Evolutionary conservation across 1,284 basidiomycete genomes (phyloP), one percentile per base, ranked within the genome.

Genomic region (Ustilago lituana): DNA sequence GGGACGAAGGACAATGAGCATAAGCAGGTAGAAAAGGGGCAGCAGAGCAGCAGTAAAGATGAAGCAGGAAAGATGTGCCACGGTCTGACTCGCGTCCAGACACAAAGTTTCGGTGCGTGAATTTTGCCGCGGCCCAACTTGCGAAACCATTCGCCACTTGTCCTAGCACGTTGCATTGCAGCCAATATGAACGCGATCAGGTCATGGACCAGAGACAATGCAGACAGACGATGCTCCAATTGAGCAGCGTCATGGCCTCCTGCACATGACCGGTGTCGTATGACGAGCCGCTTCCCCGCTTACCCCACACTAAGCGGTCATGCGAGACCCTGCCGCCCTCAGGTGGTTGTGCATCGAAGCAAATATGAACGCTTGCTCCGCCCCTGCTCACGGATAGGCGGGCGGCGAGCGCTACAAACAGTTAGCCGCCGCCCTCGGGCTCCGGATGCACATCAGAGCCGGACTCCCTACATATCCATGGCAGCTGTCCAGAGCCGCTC

Each of bases 121-220:
- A 51, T 46, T 41, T 51, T 35, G 52, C 59, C 59, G 59, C 59
- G 59, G 59, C 26, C 27, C 47, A 32, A 55, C 59, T 49, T 24
- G 35, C 17, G 11, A 23, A 43, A 52, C 31, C 51, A 23, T 35
- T 39, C 48, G 46, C 48, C 32, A 48, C 48, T n/a, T n/a, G 7
- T 29, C 27, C 27, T 7, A 12, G 12, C 27, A 29, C 6, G 29
- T 32, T 12, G 27, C 17, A 39, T 22, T 31, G 45, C 43, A 51
- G 44, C 27, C n/a, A 20, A 63, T 63, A 63, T 45, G 54, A 63
- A 37, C 53, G 26, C 33, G 26, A 19, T 20, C 19, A 17, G 35
- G 47, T 51, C 39, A 29, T 57, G 35, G 27, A 58, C 49, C 38
- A 31, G 41, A 24, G 10, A 38, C 32, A 48, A 38, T 47, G 35